phyloP scores from a whole-genome alignment of 31 red algal genomes.

The Porphyra umbilicalis region DNA sequence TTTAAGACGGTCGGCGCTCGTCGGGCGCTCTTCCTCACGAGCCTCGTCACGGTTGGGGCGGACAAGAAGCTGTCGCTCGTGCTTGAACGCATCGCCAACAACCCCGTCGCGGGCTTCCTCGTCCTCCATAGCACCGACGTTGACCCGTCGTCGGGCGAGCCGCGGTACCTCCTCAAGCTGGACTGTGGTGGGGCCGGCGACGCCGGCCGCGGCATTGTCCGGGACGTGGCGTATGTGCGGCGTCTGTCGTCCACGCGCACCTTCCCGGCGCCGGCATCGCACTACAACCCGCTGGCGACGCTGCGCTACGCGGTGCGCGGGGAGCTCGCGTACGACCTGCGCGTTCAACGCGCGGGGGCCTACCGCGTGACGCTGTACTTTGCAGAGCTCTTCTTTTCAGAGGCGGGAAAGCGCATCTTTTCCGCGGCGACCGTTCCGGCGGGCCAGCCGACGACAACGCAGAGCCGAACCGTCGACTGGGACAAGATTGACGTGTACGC shows the following conservation, averaged over 20 bases:
- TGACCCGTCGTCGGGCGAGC: neutral
- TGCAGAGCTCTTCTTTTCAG: neutral
- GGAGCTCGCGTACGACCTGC: neutral
- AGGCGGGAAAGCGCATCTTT: neutral
- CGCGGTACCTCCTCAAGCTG: neutral
- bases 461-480: neutral
- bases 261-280: neutral
- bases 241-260: neutral
- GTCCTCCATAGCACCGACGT: neutral
- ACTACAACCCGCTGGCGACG: neutral
- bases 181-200: neutral
- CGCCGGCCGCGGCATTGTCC: neutral
- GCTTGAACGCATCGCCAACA: neutral
- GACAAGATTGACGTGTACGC: neutral
- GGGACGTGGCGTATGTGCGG: neutral
- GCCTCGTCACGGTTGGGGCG: neutral
- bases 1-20: neutral
- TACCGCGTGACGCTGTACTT: neutral
- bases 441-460: neutral
- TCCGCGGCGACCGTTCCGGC: neutral
- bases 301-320: neutral
- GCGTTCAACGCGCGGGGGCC: neutral
- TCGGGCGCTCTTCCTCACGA: neutral
- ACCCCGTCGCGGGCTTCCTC: neutral
- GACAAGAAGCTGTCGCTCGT: neutral